Base-by-base conservation (phyloP, 164 flowering plant species). In the Aristolochia contorta region DNA sequence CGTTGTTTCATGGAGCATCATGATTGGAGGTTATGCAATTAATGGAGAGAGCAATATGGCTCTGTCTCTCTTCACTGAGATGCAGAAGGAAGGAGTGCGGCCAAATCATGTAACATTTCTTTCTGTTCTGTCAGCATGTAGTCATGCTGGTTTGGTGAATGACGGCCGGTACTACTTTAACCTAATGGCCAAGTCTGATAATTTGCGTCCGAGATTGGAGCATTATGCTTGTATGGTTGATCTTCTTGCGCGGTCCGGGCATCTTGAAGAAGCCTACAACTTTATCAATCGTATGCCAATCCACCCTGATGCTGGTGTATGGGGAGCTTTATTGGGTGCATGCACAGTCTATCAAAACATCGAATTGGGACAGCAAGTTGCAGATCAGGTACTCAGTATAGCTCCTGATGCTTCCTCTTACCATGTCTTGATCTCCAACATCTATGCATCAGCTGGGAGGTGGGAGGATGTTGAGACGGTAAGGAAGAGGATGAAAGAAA, bases 1-100 rank as follows among this genome's bases (percentile, higher is more conserved):
- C 52, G 21, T 65, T 16, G 47, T 59, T 16, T 59, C 73, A 33
- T 69, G 62, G 69, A 69, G 56, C 30, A 57, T 69, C n/a, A 69
- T 69, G 73, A 69, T 69, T 15, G 61, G 37, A 15, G 72, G 72
- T 46, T 65, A 61, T 30, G 57, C 69, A 23, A 47, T 59, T 57
- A 64, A 69, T 27, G 69, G 72, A 16, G 25, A n/a, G 22, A 45
- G 68, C 45, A 23, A 48, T 23, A 56, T 52, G 37, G 62, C 24
- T 13, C 50, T 59, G 14, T 1, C 12, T 22, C 33, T 59, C 32
- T 59, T 59, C 19, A 7, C 46, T 47, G 52, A 46, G 62, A 59
- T 59, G 57, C 24, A 54, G 14, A 54, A 54, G 24, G 55, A 60
- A 22, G 33, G 62, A 10, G n/a, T 59, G 16, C 8, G 22, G 18